Conservation (phyloP, 257 asterid species). For the Ballota nigra region DNA sequence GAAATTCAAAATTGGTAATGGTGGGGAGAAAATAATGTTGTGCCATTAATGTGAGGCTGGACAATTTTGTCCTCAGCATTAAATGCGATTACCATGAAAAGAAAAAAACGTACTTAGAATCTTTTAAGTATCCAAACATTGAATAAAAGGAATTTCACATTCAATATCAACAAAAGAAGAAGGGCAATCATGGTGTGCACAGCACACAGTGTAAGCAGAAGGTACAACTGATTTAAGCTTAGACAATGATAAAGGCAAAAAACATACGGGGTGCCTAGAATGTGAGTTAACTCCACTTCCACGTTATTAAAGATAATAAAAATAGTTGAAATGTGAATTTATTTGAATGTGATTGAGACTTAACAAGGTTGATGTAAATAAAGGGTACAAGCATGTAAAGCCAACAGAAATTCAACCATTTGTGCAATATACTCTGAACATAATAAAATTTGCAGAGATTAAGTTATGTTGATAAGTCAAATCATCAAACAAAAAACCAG, state of each 20-base stretch:
- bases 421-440: constrained; percentile 30
- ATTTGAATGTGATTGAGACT: constrained; percentile 40
- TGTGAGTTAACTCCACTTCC: constrained; percentile 22
- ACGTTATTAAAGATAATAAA: constrained; percentile 9
- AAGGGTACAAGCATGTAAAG: constrained; percentile 31
- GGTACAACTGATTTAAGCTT: constrained; percentile 31
- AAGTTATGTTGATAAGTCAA: constrained; percentile 29
- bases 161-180: constrained; percentile 16
- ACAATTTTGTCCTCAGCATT: constrained; percentile 28
- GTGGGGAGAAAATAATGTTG: neutral
- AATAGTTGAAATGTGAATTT: constrained; percentile 33
- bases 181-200: constrained; percentile 30
- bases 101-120: constrained; percentile 23
- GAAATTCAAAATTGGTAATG: neutral
- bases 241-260: constrained; percentile 30
- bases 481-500: constrained; percentile 5
- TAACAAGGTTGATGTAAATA: constrained; percentile 16
- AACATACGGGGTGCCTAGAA: neutral
- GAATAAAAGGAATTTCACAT: neutral
- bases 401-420: constrained; percentile 24
- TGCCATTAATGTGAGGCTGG: constrained; percentile 16
- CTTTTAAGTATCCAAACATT: constrained; percentile 17
- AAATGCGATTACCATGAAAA: constrained; percentile 33
- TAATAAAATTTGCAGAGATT: constrained; percentile 28
- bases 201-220: constrained; percentile 6